Evolutionary conservation across 495 filamentous ascomycete genomes (phyloP).

Genomic region (Parmelia sp.): DNA sequence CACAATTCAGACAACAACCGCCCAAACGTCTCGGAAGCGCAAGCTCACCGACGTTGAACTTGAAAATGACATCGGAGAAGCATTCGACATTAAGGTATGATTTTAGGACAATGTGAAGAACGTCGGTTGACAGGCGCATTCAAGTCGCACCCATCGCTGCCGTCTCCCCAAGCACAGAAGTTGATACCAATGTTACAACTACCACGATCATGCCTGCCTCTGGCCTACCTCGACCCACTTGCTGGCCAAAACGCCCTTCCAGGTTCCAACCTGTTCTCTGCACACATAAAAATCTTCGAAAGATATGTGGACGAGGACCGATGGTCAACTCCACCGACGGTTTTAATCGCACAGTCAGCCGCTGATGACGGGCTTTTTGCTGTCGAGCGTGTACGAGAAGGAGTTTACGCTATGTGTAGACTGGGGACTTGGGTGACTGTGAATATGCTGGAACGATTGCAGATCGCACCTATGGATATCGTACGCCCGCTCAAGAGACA

Average conservation of each 20-base stretch:
- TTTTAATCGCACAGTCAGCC: conserved; percentile 62
- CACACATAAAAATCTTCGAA: conserved; percentile 17
- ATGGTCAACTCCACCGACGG: conserved; percentile 20
- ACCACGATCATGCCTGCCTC: conserved; percentile 21
- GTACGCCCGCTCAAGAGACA: not conserved
- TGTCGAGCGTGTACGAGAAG: conserved; percentile 61
- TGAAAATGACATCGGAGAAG: not conserved
- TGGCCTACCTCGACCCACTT: conserved; percentile 21
- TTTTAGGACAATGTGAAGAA: not conserved
- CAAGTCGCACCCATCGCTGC: conserved; percentile 12
- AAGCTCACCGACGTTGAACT: conserved; percentile 16
- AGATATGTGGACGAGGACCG: not conserved
- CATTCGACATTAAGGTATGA: conserved; percentile 23
- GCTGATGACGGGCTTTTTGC: conserved; percentile 56
- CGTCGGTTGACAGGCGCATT: not conserved
- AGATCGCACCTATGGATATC: not conserved
- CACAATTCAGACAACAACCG: not conserved
- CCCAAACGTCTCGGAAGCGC: conserved; percentile 21
- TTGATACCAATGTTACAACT: conserved; percentile 20
- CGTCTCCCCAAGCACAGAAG: conserved; percentile 1
- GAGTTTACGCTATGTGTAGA: conserved; percentile 65
- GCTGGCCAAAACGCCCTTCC: not conserved
- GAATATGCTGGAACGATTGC: conserved; percentile 30
- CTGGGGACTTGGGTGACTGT: conserved; percentile 60
- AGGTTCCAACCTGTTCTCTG: conserved; percentile 20